Conservation (phyloP, 108 stramenopile species). For the Cyclotella sp. region DNA sequence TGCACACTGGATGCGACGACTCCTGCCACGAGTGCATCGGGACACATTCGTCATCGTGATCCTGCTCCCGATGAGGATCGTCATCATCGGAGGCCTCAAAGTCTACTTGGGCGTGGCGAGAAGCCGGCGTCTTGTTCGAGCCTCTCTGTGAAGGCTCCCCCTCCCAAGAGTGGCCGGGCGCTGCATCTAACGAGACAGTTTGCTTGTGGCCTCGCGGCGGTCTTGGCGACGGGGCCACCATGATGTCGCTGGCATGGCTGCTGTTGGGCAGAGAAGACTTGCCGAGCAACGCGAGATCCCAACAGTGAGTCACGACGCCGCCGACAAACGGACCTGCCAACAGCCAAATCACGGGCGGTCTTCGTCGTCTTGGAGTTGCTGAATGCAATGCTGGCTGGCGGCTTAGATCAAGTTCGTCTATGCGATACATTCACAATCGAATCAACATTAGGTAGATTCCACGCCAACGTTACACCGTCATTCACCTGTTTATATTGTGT, state of each 20-base stretch:
- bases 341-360: neutral
- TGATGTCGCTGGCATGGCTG: neutral
- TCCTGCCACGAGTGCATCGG: conserved; percentile 47
- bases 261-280: too few relatives aligned
- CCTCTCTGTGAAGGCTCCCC: too few relatives aligned
- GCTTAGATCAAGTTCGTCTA: too few relatives aligned
- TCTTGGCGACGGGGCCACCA: neutral
- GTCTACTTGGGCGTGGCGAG: too few relatives aligned
- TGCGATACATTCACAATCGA: too few relatives aligned
- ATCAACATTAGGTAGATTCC: too few relatives aligned
- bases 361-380: neutral
- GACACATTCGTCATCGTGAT: conserved; percentile 30
- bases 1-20: conserved; percentile 36
- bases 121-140: too few relatives aligned
- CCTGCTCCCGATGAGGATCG: neutral
- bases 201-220: neutral
- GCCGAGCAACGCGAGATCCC: neutral
- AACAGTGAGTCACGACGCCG: conserved; percentile 4
- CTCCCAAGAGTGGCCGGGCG: too few relatives aligned
- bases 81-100: neutral
- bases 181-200: neutral
- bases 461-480: too few relatives aligned
- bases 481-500: too few relatives aligned
- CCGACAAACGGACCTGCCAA: neutral
- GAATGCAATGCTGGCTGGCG: neutral